Evolutionary conservation across 495 filamentous ascomycete species (phyloP), one percentile per base, ranked within the genome.

Genomic region (Aspergillus olivimuriae): DNA sequence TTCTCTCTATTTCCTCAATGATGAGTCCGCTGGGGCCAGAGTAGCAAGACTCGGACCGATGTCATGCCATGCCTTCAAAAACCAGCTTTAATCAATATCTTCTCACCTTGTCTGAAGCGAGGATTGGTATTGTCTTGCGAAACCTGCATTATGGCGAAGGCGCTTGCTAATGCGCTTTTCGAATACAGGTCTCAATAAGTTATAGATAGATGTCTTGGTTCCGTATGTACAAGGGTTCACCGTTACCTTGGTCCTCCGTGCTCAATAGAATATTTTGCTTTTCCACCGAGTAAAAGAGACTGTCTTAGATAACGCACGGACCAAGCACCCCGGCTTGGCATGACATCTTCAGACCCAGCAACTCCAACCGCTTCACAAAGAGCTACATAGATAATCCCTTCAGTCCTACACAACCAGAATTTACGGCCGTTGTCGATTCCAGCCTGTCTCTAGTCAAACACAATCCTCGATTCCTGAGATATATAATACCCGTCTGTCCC

Each of bases 1-100:
- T n/a, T n/a, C n/a, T n/a, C n/a, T n/a, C n/a, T n/a, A n/a, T 24
- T 28, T 39, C 28, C 30, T 53, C 42, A 31, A 56, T 68, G 74
- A 77, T 76, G 74, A 76, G 55, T 55, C 49, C 61, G 72, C 74
- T 76, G 70, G 73, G 74, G 73, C 74, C 72, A 77, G 64, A 76
- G 68, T 72, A 77, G 69, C 52, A 62, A 63, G 58, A 64, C 58
- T 63, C 60, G 41, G 45, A 48, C 41, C 47, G 63, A 63, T 64
- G 64, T 65, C 45, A 48, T 65, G 59, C 69, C 43, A 63, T 77
- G 72, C 50, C 72, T 76, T 60, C 60, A 69, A 67, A 64, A 49
- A 70, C 72, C 73, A 76, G 73, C 72, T 55, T 57, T 53, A 49
- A 46, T 34, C 34, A 44, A 50, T 47, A 72, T 75, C 72, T 77